Percentiles rank a stretch among this genome's conserved stretches.
Conservation (phyloP, 495 filamentous ascomycete species). For the Staphylotrichum tortipilum region DNA sequence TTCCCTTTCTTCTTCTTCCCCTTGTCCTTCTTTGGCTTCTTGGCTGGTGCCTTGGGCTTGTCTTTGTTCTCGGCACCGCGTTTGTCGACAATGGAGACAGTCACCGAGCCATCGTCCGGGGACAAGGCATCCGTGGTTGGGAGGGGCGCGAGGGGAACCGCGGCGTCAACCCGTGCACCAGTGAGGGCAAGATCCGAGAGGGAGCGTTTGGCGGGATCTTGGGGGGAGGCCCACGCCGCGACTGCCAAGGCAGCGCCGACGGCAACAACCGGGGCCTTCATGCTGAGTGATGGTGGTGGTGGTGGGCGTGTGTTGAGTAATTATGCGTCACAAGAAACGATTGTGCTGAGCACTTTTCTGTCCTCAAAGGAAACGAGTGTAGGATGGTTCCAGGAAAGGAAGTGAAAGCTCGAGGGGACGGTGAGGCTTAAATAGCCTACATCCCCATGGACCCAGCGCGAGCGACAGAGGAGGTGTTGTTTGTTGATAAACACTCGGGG, state of each 20-base stretch:
- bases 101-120: neutral
- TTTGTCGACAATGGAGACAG: neutral
- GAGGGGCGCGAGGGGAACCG: neutral
- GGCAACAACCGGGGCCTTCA: conserved; percentile 18
- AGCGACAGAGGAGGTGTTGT: too few relatives aligned
- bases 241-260: conserved; percentile 11
- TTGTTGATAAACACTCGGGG: too few relatives aligned
- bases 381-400: neutral
- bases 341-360: neutral
- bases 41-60: too few relatives aligned
- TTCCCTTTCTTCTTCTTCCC: neutral
- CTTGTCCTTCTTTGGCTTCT: neutral
- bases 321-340: neutral
- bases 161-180: neutral
- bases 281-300: neutral
- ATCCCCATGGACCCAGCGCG: too few relatives aligned
- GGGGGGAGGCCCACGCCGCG: neutral
- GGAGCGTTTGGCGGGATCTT: neutral
- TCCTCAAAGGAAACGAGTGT: neutral
- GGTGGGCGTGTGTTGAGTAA: too few relatives aligned
- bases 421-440: neutral
- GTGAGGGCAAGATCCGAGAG: neutral
- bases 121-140: neutral
- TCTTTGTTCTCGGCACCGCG: neutral
- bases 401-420: neutral